Base-by-base conservation (phyloP, 768 basidiomycete genomes). In the Xerocomellus dryophilus region DNA sequence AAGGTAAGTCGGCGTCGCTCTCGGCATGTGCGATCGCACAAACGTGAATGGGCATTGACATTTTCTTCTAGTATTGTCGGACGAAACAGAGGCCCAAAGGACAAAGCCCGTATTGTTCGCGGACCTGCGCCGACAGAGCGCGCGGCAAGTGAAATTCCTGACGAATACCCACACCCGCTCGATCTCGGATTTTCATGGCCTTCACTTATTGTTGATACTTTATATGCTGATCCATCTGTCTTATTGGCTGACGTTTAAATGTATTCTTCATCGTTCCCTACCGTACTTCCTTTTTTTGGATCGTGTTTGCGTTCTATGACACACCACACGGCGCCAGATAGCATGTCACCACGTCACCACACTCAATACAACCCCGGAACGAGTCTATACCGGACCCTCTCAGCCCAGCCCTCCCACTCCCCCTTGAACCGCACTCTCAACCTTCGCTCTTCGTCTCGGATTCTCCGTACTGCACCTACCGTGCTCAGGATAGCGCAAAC, bases 301-400 rank as follows among this genome's bases (percentile, higher is more conserved):
- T 47, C 31, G 20, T 42, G 23, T 34, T 34, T 23, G 35, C 4
- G 7, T 20, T 23, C 40, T 2, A 14, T 23, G 20, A 20, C 20
- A 38, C 17, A 21, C 2, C 9, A 14, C 21, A 10, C 34, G 12
- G 25, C 47, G 7, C 5, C 17, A 11, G 21, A 31, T 15, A 9
- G 29, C 10, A n/a, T 8, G 14, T 12, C 2, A 7, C 10, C 42
- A 23, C 18, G 18, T 39, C 4, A 10, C 43, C 47, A 25, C 20
- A 42, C 5, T 61, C 58, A 82, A 61, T 76, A 77, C 14, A 82
- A 36, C 29, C 76, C 71, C 20, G 81, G 81, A 43, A 83, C 58
- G 29, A 84, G 65, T 50, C 64, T 79, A 50, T 76, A 81, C 9
- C 72, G 77, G 11, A 83, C 81, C 36, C 56, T 66, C 42, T 54